Percentiles rank a stretch among this genome's conserved stretches.
These are phyloP conservation scores for Tetraselmis chui DNA, from an alignment of 139 green algal species.

Conservation along the genomic window DNA sequence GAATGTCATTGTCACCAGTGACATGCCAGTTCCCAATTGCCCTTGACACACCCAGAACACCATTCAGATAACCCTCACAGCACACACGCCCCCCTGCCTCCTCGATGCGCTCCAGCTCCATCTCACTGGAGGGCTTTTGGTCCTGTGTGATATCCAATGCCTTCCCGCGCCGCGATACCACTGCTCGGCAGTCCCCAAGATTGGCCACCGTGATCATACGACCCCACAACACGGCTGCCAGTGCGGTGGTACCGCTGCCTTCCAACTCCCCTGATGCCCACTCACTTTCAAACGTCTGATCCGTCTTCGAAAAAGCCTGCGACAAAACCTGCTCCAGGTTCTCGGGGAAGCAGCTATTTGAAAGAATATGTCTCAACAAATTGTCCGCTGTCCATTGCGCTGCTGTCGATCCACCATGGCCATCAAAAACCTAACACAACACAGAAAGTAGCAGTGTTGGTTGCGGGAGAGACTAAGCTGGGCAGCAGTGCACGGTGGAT, in stretches of 20 bases:
- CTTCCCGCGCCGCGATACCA: slow-evolving; percentile 19
- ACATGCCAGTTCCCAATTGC: slow-evolving; percentile 27
- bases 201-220: slow-evolving; percentile 32
- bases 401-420: slow-evolving; percentile 19
- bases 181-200: slow-evolving; percentile 43
- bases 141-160: slow-evolving; percentile 25
- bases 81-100: slow-evolving; percentile 15
- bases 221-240: slow-evolving; percentile 32
- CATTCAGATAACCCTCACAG: slow-evolving; percentile 22
- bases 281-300: neutral
- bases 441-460: too few species aligned
- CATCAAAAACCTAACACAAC: slow-evolving; percentile 32
- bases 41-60: slow-evolving; percentile 20
- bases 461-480: neutral
- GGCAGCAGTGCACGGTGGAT: neutral
- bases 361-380: slow-evolving; percentile 7
- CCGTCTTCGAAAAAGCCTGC: neutral
- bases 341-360: neutral
- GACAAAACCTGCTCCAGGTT: slow-evolving; percentile 5
- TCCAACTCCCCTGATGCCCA: neutral
- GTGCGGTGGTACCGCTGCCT: slow-evolving; percentile 22
- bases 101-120: neutral
- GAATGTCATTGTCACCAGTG: neutral
- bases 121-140: slow-evolving; percentile 26
- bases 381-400: slow-evolving; percentile 17